Conservation (phyloP, 495 filamentous ascomycete genomes). For the Penicillium maclennaniae region DNA sequence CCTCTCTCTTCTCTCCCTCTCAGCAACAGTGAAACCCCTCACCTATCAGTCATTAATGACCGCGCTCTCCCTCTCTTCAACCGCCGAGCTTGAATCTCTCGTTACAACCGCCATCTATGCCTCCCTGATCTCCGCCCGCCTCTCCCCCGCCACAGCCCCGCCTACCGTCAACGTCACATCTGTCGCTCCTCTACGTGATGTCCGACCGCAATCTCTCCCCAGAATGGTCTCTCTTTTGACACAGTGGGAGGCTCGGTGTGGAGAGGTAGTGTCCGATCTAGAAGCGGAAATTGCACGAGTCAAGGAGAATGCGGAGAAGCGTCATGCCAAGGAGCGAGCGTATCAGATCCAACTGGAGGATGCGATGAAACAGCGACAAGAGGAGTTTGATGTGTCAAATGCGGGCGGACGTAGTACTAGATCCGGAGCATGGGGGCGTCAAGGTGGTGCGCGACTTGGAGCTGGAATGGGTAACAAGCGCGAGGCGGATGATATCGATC, state of each 20-base stretch:
- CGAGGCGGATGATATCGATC: slow-evolving; percentile 42
- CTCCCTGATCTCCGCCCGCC: slow-evolving; percentile 72
- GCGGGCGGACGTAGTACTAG: slow-evolving; percentile 17
- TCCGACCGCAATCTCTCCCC: slow-evolving; percentile 63
- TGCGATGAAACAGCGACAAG: slow-evolving; percentile 26
- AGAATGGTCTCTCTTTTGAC: slow-evolving; percentile 62
- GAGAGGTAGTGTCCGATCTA: slow-evolving; percentile 66
- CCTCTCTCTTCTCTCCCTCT: slow-evolving; percentile 77
- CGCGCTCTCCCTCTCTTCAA: slow-evolving; percentile 61
- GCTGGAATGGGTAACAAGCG: slow-evolving; percentile 36
- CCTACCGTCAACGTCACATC: slow-evolving; percentile 70
- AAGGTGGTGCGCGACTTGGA: slow-evolving; percentile 12
- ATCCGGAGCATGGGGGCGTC: slow-evolving; percentile 31
- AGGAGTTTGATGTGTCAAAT: not conserved
- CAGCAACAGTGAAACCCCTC: slow-evolving; percentile 58
- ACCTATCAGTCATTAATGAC: slow-evolving; percentile 66
- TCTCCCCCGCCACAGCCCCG: slow-evolving; percentile 64
- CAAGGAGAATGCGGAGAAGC: slow-evolving; percentile 50
- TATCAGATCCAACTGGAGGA: slow-evolving; percentile 48
- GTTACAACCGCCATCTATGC: slow-evolving; percentile 87
- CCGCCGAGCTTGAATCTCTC: slow-evolving; percentile 80
- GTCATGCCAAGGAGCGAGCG: slow-evolving; percentile 45
- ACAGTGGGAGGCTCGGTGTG: slow-evolving; percentile 74
- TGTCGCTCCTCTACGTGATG: slow-evolving; percentile 80
- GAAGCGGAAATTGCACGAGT: slow-evolving; percentile 65